Evolutionary conservation across 169 alveolate genomes (phyloP).

Genomic region (Cyclospora cayetanensis): DNA sequence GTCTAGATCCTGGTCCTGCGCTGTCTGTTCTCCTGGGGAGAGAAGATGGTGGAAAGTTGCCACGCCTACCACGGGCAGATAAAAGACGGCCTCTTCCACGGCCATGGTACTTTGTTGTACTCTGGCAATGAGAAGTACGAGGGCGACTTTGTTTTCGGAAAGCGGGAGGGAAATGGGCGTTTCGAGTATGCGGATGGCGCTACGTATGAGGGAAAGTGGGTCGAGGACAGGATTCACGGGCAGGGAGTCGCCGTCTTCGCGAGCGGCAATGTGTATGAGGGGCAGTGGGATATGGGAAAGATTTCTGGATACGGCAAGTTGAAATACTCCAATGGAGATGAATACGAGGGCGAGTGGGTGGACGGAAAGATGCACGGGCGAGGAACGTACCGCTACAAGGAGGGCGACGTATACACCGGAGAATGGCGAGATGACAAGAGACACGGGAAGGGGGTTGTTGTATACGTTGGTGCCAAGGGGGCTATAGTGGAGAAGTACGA

Average conservation of each 20-base stretch:
- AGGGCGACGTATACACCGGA: slow-evolving; percentile 95
- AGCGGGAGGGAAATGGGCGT: slow-evolving; percentile 94
- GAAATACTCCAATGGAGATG: slow-evolving; percentile 93
- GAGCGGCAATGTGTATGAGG: slow-evolving; percentile 90
- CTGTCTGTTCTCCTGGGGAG: no score
- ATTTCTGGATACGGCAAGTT: slow-evolving; percentile 93
- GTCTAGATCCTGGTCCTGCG: no score
- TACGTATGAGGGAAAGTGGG: slow-evolving; percentile 95
- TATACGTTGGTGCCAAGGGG: slow-evolving; percentile 80
- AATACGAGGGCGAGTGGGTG: slow-evolving; percentile 96
- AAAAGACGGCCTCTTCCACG: slow-evolving; percentile 93
- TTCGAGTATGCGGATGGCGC: slow-evolving; percentile 95
- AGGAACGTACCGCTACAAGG: slow-evolving; percentile 93
- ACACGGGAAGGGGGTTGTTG: slow-evolving; percentile 94
- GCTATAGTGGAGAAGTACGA: slow-evolving; percentile 88
- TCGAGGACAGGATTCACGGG: slow-evolving; percentile 94
- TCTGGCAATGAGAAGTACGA: slow-evolving; percentile 93
- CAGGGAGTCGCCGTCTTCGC: slow-evolving; percentile 92
- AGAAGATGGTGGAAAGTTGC: slow-evolving; percentile 74
- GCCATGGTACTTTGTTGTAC: slow-evolving; percentile 89
- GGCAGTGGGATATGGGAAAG: slow-evolving; percentile 94
- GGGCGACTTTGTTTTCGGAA: slow-evolving; percentile 95
- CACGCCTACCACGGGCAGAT: slow-evolving; percentile 94
- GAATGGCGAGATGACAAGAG: slow-evolving; percentile 95
- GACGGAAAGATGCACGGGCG: slow-evolving; percentile 96